Evolutionary conservation across 2,329 filamentous ascomycete genomes (phyloP).

Genomic region (Trichophaea hybrida): DNA sequence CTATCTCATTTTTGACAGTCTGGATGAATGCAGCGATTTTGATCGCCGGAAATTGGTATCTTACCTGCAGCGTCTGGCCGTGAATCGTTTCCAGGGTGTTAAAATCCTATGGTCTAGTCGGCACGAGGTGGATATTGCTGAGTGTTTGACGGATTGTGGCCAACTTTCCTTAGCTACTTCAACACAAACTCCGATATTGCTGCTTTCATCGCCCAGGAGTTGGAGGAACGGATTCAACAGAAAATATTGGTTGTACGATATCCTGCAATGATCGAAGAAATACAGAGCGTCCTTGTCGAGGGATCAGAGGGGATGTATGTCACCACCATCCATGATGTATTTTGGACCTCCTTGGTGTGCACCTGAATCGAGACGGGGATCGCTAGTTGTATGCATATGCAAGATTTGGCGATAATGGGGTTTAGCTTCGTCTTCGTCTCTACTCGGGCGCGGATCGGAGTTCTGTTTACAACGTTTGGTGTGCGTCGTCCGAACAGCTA

Average conservation of each 20-base stretch:
- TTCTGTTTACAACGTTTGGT: no score
- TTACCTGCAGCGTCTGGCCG: slow-evolving; percentile 1
- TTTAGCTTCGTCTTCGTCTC: no score
- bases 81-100: background rate
- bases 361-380: no score
- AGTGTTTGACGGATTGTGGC: slow-evolving; percentile 5
- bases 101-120: slow-evolving; percentile 29
- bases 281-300: slow-evolving; percentile 27
- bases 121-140: slow-evolving; percentile 23
- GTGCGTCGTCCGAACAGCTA: no score
- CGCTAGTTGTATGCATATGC: no score
- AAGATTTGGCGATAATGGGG: no score
- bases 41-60: slow-evolving; percentile 10
- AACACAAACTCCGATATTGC: slow-evolving; percentile 22
- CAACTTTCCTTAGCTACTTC: slow-evolving; percentile 17
- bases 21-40: slow-evolving; percentile 19
- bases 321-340: background rate
- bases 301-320: slow-evolving; percentile 31
- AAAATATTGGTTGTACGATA: slow-evolving; percentile 21
- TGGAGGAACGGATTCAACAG: slow-evolving; percentile 16
- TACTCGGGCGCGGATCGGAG: no score
- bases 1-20: slow-evolving; percentile 20
- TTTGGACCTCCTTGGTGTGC: background rate
- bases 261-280: slow-evolving; percentile 22
- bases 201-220: slow-evolving; percentile 18